Base-by-base conservation (phyloP, 805 yeast genomes). In the Candida rishiriensis region DNA sequence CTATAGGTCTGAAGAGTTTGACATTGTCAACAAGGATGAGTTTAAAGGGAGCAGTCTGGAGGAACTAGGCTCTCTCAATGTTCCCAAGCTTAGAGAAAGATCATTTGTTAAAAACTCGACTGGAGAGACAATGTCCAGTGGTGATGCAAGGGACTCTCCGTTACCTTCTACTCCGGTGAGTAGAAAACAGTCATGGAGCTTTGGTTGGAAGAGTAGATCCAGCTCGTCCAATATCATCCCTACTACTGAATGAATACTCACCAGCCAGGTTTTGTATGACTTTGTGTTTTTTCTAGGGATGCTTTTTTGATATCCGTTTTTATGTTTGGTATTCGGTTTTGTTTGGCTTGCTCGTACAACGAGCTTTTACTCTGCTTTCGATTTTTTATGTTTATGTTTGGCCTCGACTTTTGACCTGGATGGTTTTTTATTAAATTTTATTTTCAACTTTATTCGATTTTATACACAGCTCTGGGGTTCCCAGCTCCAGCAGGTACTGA, bases 21-120 rank as follows among this genome's bases (percentile, higher is more conserved):
- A 75, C 44, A 59, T 77, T 26, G 75, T 77, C 36, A 75, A 69
- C 33, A 56, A 56, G 38, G 63, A 57, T 16, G 68, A 59, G 37
- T 37, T 57, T 28, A 44, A 42, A 15, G 49, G 47, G 16, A 49
- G 38, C 34, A 38, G 38, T 29, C 9, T 37, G 3, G 48, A 42
- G n/a, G 30, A 16, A 10, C 28, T 43, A 29, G 38, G 39, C 29
- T 29, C 49, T 11, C 29, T 42, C 33, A 47, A 26, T 36, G 14
- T 51, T 14, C 54, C 54, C 12, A 43, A 46, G 33, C 41, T 46
- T 10, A 38, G 50, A n/a, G 46, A 51, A 17, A 41, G 42, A 14
- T 41, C 36, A 34, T 40, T 48, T 10, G 41, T 52, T 4, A 34
- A 42, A 10, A 18, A 21, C 34, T 38, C 40, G 12, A 21, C 14